Conservation (phyloP, 116 monocot genomes). For the Papilionanthe hybrid region DNA sequence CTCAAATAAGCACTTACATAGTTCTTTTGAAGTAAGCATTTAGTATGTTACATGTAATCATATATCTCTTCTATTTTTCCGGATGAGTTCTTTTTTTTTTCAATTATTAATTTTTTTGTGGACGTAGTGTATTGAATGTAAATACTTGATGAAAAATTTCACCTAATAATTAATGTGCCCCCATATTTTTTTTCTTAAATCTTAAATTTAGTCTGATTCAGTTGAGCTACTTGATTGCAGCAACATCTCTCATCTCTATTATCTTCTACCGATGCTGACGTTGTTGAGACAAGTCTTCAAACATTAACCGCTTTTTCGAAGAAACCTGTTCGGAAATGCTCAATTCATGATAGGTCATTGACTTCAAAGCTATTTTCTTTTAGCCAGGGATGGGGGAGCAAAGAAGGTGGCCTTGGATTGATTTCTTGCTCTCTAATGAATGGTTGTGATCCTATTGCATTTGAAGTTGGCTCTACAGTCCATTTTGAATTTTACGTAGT, state of each 20-base stretch:
- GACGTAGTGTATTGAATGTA: neutral
- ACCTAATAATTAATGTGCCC: neutral
- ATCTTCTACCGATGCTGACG: slow-evolving; percentile 63
- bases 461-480: slow-evolving; percentile 58
- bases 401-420: slow-evolving; percentile 77
- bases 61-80: neutral
- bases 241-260: slow-evolving; percentile 65
- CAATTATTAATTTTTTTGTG: neutral
- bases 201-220: neutral
- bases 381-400: slow-evolving; percentile 82
- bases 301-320: slow-evolving; percentile 65
- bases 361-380: slow-evolving; percentile 65
- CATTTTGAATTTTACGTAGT: slow-evolving; percentile 75
- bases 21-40: slow-evolving; percentile 55
- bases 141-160: neutral
- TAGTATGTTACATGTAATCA: too few species aligned
- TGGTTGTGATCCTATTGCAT: slow-evolving; percentile 46
- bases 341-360: slow-evolving; percentile 42
- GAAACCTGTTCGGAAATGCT: slow-evolving; percentile 60
- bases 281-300: slow-evolving; percentile 65
- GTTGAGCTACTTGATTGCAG: slow-evolving; percentile 24
- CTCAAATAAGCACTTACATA: slow-evolving; percentile 61
- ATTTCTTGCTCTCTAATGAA: slow-evolving; percentile 49
- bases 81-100: too few species aligned
- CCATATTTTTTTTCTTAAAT: neutral